A percentile compares a stretch with the other conserved stretches of the same genome.
These are phyloP conservation scores for Geotrichum candidum DNA, from an alignment of 1,139 yeast genomes.

Conservation along the genomic window DNA sequence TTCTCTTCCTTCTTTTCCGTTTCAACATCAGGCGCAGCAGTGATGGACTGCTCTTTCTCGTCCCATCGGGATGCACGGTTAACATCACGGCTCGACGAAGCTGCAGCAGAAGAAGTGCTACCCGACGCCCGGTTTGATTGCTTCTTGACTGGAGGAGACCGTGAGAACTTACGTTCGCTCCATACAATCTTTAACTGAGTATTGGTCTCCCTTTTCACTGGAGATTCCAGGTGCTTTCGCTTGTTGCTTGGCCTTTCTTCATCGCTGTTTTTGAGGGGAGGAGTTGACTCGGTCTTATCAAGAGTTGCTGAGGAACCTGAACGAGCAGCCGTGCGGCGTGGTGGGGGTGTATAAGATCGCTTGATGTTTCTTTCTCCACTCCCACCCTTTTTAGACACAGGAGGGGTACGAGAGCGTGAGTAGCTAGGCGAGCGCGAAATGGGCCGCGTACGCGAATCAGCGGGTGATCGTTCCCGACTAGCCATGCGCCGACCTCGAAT, in stretches of 20 bases:
- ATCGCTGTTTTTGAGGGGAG: conserved; percentile 1
- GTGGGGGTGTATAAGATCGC: conserved; percentile 6
- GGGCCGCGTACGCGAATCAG: not conserved
- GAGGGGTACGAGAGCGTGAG: conserved; percentile 6
- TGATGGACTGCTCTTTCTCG: not conserved
- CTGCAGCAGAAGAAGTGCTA: not conserved
- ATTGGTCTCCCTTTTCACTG: not conserved
- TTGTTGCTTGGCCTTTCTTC: not conserved
- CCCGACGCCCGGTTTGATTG: not conserved
- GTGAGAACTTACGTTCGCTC: conserved; percentile 5
- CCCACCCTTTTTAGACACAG: not conserved
- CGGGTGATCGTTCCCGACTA: not conserved
- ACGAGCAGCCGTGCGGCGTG: conserved; percentile 7
- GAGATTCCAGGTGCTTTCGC: conserved; percentile 1
- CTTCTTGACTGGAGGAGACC: conserved; percentile 3
- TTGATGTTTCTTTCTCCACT: not conserved
- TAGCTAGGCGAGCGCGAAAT: not conserved
- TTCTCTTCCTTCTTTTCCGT: conserved; percentile 1
- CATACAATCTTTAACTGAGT: not conserved
- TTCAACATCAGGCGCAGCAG: not conserved
- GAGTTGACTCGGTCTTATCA: conserved; percentile 6
- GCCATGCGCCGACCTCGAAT: conserved; percentile 9
- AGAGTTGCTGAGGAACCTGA: not conserved
- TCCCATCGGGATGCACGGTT: not conserved
- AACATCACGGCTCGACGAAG: not conserved